These are phyloP conservation scores for Purshia tridentata DNA, from an alignment of 306 rosid genomes.

Conservation along the genomic window DNA sequence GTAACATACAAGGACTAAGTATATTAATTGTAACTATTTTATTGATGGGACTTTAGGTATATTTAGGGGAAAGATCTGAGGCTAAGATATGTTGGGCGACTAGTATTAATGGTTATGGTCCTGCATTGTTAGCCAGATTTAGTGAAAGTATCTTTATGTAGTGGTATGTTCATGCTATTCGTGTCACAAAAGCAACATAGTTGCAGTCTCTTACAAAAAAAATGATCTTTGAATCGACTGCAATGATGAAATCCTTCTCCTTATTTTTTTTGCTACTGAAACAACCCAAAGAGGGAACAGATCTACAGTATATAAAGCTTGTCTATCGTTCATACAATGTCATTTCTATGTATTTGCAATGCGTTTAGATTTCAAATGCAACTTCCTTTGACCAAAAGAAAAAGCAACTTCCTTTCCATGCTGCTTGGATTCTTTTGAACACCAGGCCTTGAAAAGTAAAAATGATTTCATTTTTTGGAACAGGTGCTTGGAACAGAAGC, in stretches of 20 bases:
- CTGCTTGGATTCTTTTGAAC: not conserved
- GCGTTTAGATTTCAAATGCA: not conserved
- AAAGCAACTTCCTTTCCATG: not conserved
- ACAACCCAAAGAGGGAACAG: not conserved
- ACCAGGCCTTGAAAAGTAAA: constrained; percentile 8
- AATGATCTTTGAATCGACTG: not conserved
- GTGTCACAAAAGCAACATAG: not conserved
- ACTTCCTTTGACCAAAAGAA: not conserved
- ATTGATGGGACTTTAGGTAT: not conserved
- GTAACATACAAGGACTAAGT: not conserved
- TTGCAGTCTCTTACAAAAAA: not conserved
- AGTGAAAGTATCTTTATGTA: not conserved
- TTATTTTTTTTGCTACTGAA: not conserved
- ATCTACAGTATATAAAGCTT: not conserved
- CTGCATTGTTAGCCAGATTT: not conserved
- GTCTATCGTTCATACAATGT: not conserved
- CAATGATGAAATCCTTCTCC: not conserved
- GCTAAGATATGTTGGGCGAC: too few relatives aligned
- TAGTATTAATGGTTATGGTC: too few relatives aligned
- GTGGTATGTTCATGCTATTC: not conserved
- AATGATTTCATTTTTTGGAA: constrained; percentile 22
- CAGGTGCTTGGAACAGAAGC: constrained; percentile 92
- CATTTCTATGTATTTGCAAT: not conserved
- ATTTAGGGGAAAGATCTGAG: too few relatives aligned
- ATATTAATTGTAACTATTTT: not conserved